Conservation (phyloP, 768 basidiomycete genomes). For the Pilatotrama ljubarskyi region DNA sequence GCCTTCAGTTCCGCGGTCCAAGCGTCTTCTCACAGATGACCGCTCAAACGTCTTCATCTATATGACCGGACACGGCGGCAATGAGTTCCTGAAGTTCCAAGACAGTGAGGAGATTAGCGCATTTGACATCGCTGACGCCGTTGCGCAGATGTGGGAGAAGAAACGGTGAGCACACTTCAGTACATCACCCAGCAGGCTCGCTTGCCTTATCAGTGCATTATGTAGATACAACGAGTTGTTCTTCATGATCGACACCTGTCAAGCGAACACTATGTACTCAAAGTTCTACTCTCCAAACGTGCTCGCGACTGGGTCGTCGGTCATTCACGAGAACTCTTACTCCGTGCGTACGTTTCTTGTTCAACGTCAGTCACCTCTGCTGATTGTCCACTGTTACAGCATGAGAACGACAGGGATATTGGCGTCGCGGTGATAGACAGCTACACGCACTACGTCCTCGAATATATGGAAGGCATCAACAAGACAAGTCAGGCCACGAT, state of each 20-base stretch:
- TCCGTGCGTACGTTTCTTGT: conserved; percentile 55
- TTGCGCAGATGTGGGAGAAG: conserved; percentile 99
- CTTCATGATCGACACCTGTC: conserved; percentile 98
- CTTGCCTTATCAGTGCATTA: not conserved
- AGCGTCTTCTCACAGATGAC: conserved; percentile 89
- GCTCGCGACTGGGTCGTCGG: conserved; percentile 85
- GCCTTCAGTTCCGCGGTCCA: conserved; percentile 83
- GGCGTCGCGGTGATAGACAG: conserved; percentile 96
- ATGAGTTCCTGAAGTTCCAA: conserved; percentile 98
- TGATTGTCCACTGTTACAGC: conserved; percentile 43
- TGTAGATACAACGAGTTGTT: conserved; percentile 92
- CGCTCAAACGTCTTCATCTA: conserved; percentile 94
- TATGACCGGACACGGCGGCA: conserved; percentile 98
- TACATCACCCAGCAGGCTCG: not conserved
- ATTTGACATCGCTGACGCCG: conserved; percentile 95
- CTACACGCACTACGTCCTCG: conserved; percentile 89
- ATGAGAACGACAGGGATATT: conserved; percentile 91
- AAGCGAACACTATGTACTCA: conserved; percentile 94
- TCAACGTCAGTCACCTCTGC: not conserved
- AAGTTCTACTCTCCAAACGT: conserved; percentile 94
- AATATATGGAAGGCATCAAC: conserved; percentile 90
- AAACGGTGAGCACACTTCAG: conserved; percentile 56
- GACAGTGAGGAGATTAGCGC: conserved; percentile 98
- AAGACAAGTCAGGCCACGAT: conserved; percentile 83
- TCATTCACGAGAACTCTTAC: conserved; percentile 87